phyloP scores from a whole-genome alignment of 176 grass and related monocot species.

The Musa schizocarpa region DNA sequence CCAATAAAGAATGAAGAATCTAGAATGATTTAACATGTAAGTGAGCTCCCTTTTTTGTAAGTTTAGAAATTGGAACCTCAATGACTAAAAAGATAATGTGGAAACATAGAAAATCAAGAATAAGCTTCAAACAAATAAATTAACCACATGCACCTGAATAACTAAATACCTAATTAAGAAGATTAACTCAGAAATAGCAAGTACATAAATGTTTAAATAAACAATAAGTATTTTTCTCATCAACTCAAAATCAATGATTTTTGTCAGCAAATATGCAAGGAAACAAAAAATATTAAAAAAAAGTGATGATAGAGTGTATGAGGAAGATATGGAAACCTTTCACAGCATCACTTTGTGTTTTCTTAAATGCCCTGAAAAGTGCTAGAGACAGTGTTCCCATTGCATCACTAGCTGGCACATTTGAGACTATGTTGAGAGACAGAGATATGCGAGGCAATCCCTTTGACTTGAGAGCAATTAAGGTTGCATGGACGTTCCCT shows the following conservation, averaged over 20 bases:
- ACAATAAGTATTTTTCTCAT: no score
- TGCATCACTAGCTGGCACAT: constrained; percentile 34
- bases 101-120: no score
- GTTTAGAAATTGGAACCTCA: no score
- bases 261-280: background rate
- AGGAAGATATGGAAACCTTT: constrained; percentile 39
- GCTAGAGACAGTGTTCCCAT: constrained; percentile 45
- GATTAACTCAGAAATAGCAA: no score
- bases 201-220: no score
- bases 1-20: no score
- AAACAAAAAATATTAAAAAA: background rate
- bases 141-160: no score
- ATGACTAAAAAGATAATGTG: no score
- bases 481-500: constrained; percentile 30
- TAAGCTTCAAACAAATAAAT: no score
- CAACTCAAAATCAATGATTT: background rate
- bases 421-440: constrained; percentile 37
- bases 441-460: constrained; percentile 74
- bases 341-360: constrained; percentile 23
- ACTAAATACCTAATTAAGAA: no score
- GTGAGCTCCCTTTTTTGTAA: no score
- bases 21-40: no score
- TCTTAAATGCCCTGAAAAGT: constrained; percentile 50
- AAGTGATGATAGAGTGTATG: background rate
- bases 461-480: constrained; percentile 73